Percentiles rank a stretch among this genome's conserved stretches.
phyloP scores from a whole-genome alignment of 2,329 filamentous ascomycete species.

The Chrysoporthe puriensis region DNA sequence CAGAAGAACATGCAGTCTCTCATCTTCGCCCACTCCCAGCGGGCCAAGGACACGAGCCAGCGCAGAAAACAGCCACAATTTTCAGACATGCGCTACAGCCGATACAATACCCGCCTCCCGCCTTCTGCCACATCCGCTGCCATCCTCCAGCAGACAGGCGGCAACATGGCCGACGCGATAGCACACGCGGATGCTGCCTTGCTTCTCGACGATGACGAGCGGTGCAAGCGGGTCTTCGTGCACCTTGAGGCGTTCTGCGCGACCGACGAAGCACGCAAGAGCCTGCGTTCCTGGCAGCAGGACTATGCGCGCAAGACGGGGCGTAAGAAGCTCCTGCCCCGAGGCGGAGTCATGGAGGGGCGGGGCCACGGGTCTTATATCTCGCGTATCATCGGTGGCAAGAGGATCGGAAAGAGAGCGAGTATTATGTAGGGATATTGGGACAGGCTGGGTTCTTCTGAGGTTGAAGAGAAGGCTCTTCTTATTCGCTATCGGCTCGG shows the following conservation, averaged over 20 bases:
- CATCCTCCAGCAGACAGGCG: constrained; percentile 33
- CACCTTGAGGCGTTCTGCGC: constrained; percentile 52
- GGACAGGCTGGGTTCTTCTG: not conserved
- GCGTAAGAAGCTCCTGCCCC: constrained; percentile 46
- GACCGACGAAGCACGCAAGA: constrained; percentile 51
- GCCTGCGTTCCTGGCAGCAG: constrained; percentile 54
- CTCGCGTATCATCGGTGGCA: constrained; percentile 21
- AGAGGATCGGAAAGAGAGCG: constrained; percentile 25
- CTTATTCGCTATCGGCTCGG: constrained; percentile 2
- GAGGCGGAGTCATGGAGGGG: constrained; percentile 40
- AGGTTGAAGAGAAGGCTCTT: not conserved
- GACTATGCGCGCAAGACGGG: constrained; percentile 48
- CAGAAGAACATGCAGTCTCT: constrained; percentile 31
- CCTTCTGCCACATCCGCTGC: constrained; percentile 20
- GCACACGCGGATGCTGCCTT: constrained; percentile 21
- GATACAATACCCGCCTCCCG: constrained; percentile 29
- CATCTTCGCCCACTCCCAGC: constrained; percentile 28
- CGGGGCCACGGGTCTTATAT: constrained; percentile 18
- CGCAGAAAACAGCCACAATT: constrained; percentile 12
- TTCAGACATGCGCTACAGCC: constrained; percentile 27
- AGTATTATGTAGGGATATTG: constrained; percentile 27
- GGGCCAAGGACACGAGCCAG: constrained; percentile 10
- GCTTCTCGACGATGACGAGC: constrained; percentile 46
- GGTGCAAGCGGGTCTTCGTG: constrained; percentile 48
- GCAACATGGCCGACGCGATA: constrained; percentile 18